A percentile compares a stretch with the other conserved stretches of the same genome.
phyloP scores from a whole-genome alignment of 1,139 yeast genomes.

The Meyerozyma carpophila region DNA sequence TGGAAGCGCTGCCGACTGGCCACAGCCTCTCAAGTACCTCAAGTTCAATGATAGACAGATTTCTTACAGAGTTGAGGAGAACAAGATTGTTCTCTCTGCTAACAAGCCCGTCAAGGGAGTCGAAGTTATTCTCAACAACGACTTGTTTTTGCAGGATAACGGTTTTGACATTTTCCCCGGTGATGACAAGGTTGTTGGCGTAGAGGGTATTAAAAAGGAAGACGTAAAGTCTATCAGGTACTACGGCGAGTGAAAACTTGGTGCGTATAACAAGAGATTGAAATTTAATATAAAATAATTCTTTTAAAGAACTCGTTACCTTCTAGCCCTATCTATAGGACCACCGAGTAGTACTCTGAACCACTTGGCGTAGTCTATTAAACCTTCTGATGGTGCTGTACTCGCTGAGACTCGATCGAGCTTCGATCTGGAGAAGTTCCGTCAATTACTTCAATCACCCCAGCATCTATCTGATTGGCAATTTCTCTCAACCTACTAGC shows the following conservation, averaged over 20 bases:
- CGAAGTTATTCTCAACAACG: constrained; percentile 16
- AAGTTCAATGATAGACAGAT: constrained; percentile 9
- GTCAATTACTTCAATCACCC: constrained; percentile 14
- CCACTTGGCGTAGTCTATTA: background rate
- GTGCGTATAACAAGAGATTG: too few species aligned
- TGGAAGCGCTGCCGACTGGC: constrained; percentile 44
- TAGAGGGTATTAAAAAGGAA: constrained; percentile 7
- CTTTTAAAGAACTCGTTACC: too few species aligned
- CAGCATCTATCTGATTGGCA: constrained; percentile 11
- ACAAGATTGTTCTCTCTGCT: constrained; percentile 11
- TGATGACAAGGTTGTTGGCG: constrained; percentile 14
- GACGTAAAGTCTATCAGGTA: background rate
- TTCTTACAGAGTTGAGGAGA: background rate
- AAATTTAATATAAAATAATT: too few species aligned
- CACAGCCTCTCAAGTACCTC: constrained; percentile 46
- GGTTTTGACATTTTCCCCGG: constrained; percentile 42
- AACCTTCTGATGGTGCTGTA: background rate
- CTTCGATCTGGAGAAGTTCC: constrained; percentile 6
- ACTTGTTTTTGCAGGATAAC: constrained; percentile 27
- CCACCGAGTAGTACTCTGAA: too few species aligned
- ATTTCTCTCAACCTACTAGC: constrained; percentile 14
- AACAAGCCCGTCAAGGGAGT: constrained; percentile 40
- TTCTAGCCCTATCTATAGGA: too few species aligned
- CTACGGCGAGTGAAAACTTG: background rate
- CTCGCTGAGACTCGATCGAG: background rate